Base-by-base conservation (phyloP, 176 grass and related monocot species). In the Themeda triandra region DNA sequence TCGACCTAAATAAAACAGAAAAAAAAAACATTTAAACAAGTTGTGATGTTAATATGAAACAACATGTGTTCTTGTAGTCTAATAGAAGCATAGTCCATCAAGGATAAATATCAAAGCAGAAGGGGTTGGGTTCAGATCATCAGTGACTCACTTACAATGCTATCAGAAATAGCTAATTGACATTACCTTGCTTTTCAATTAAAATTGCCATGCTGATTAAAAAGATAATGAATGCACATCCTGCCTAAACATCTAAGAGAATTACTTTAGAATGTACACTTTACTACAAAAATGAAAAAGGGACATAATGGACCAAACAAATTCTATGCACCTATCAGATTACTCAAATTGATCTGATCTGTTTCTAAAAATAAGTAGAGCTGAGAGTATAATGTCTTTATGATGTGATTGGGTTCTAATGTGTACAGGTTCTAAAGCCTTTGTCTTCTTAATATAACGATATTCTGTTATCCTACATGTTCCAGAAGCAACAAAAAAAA, bases 1-100 rank as follows among this genome's bases (percentile, higher is more conserved):
- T 94, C 92, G 81, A 99, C 96, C 96, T 99, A 84, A 73, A 72
- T 51, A 13, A 86, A 80, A 80, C 12, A 82, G 14, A 81, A 11
- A 4, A 81, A 11, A 4, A 83, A 83, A 79, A 40, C 8, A 75
- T 23, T 78, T 32, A 62, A 76, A 73, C 7, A 71, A 18, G 54
- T 63, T 60, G 71, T 46, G 48, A 66, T 5, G 66, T 32, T 36
- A 73, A 49, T 69, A 62, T 74, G 65, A 30, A 78, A 82, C 72
- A 32, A 32, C 8, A 66, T 45, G 35, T 77, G 10, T 24, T 78
- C 15, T 48, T 80, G 24, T 41, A 75, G 48, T 78, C 36, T 67
- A 73, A 40, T 37, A 68, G 28, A 83, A 79, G 30, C 15, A 3
- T 30, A 69, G 27, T 72, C 24, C 53, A 25, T 6, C 30, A 6